Evolutionary conservation across 768 basidiomycete species (phyloP).

Genomic region (Pleurotus cornucopiae): DNA sequence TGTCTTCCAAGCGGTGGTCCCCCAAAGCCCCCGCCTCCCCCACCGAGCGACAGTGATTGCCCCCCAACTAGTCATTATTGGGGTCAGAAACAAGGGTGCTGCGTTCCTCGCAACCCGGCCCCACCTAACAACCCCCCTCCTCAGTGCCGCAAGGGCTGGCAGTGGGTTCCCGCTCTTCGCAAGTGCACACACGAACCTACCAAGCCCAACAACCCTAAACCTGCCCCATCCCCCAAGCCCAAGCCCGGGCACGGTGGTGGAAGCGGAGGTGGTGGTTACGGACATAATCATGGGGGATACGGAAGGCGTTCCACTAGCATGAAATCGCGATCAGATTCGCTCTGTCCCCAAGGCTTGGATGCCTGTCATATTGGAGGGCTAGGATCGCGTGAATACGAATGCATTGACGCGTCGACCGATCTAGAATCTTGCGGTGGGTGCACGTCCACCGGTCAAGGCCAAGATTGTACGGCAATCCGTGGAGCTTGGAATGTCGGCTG

Average conservation of each 20-base stretch:
- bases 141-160: constrained; percentile 41
- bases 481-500: constrained; percentile 74
- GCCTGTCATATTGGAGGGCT: constrained; percentile 52
- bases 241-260: constrained; percentile 15
- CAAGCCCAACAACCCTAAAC: constrained; percentile 19
- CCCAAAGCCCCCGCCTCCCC: constrained; percentile 4
- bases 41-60: constrained; percentile 11
- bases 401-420: constrained; percentile 58
- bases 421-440: constrained; percentile 79
- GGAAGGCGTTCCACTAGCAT: constrained; percentile 8
- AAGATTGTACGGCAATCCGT: constrained; percentile 67
- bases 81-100: constrained; percentile 35
- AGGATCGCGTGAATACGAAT: constrained; percentile 45
- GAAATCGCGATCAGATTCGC: constrained; percentile 32
- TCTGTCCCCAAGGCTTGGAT: constrained; percentile 51
- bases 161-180: constrained; percentile 38
- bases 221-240: constrained; percentile 34
- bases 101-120: constrained; percentile 43
- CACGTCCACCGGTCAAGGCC: constrained; percentile 52
- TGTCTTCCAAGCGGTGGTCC: constrained; percentile 19
- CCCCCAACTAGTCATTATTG: constrained; percentile 10
- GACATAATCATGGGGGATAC: constrained; percentile 19
- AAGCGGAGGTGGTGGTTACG: constrained; percentile 14
- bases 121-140: constrained; percentile 39
- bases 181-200: constrained; percentile 34